Percentiles rank a stretch among this genome's conserved stretches.
Evolutionary conservation across 495 filamentous ascomycete genomes (phyloP).

Genomic region (Massariosphaeria phaeospora): DNA sequence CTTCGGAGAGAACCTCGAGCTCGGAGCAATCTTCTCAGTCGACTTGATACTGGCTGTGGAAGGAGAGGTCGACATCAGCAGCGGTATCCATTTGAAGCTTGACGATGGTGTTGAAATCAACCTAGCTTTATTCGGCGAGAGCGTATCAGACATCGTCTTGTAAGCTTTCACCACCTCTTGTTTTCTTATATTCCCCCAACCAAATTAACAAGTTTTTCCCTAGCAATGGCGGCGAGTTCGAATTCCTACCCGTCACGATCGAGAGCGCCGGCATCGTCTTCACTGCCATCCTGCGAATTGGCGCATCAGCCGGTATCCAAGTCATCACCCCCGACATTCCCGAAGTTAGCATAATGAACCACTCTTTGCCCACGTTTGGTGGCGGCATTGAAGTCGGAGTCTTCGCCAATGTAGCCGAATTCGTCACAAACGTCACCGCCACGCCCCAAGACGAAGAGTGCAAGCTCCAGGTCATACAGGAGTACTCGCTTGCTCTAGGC

Average conservation of each 20-base stretch:
- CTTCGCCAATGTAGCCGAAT: conserved; percentile 51
- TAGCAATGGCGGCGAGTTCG: conserved; percentile 51
- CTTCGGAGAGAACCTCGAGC: conserved; percentile 36
- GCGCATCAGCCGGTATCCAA: conserved; percentile 45
- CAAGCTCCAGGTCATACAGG: conserved; percentile 43
- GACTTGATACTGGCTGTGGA: conserved; percentile 49
- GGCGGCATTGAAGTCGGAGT: conserved; percentile 48
- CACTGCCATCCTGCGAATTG: conserved; percentile 45
- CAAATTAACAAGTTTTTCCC: background rate
- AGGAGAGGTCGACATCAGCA: conserved; percentile 47
- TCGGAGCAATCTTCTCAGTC: conserved; percentile 45
- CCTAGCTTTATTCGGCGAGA: conserved; percentile 14
- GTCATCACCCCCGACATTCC: conserved; percentile 23
- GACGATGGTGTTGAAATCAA: conserved; percentile 33
- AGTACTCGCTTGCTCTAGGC: conserved; percentile 49
- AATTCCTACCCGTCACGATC: conserved; percentile 53
- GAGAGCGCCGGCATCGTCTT: conserved; percentile 39
- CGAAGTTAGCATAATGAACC: background rate
- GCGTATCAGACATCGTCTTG: conserved; percentile 16
- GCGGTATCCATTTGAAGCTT: conserved; percentile 50
- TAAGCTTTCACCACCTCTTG: background rate
- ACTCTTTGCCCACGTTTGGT: conserved; percentile 27
- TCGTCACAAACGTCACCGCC: conserved; percentile 46
- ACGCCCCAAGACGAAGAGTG: conserved; percentile 41
- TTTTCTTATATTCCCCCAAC: background rate